phyloP scores from a whole-genome alignment of 331 rosid genomes.

The Pyrus hybrid region DNA sequence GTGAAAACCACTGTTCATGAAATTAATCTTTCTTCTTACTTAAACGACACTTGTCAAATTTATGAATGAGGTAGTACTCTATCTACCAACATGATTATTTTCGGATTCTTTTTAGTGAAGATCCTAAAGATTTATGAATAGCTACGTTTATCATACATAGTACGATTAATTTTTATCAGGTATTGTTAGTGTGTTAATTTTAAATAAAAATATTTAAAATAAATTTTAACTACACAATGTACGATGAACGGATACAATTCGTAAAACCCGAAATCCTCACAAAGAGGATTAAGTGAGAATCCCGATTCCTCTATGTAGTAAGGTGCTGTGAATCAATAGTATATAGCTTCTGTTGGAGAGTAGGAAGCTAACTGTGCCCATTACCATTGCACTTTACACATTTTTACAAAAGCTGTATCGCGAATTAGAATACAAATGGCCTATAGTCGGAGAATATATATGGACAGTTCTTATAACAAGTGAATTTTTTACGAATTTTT shows the following conservation, averaged over 20 bases:
- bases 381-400: neutral
- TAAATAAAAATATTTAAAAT: too few species aligned
- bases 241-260: too few species aligned
- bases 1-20: neutral
- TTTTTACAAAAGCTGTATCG: neutral
- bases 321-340: neutral
- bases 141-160: rapidly evolving
- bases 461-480: too few species aligned
- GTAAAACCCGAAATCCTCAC: too few species aligned
- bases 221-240: rapidly evolving
- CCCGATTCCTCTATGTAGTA: too few species aligned
- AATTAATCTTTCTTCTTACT: neutral
- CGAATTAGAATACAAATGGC: neutral
- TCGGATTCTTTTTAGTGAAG: too few species aligned
- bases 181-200: too few species aligned
- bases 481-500: neutral
- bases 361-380: neutral
- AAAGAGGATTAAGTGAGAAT: too few species aligned
- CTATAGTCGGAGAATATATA: neutral
- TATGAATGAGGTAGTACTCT: neutral
- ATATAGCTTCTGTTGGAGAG: neutral
- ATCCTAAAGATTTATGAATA: too few species aligned
- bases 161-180: too few species aligned
- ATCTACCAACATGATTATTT: too few species aligned
- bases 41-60: neutral